phyloP scores from a whole-genome alignment of 208 protist species.

The Trypanosoma melophagium region DNA sequence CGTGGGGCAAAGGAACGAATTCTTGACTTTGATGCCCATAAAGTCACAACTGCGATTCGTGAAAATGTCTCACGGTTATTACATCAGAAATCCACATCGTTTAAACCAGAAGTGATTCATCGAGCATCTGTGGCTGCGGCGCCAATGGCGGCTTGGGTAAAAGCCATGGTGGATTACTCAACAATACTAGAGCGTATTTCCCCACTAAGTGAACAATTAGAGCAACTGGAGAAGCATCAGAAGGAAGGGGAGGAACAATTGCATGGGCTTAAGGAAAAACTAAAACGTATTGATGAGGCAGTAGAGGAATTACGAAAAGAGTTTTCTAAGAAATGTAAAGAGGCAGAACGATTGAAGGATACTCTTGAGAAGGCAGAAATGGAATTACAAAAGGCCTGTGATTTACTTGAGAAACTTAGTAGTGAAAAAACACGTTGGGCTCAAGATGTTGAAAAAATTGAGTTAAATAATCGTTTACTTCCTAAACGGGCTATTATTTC shows the following conservation, averaged over 20 bases:
- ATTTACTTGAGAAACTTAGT: conserved; percentile 94
- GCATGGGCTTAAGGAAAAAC: conserved; percentile 69
- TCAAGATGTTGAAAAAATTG: conserved; percentile 68
- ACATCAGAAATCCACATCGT: conserved; percentile 86
- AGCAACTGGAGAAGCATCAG: conserved; percentile 79
- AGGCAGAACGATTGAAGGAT: conserved; percentile 89
- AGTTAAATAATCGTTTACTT: conserved; percentile 62
- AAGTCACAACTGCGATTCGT: conserved; percentile 81
- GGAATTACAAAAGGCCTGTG: conserved; percentile 88
- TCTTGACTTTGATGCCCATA: conserved; percentile 95
- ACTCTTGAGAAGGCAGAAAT: conserved; percentile 88
- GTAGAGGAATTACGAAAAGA: conserved; percentile 81
- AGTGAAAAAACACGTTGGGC: conserved; percentile 95
- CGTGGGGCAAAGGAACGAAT: conserved; percentile 94
- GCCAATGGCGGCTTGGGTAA: conserved; percentile 97
- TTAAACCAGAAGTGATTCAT: conserved; percentile 91
- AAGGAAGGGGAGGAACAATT: conserved; percentile 78
- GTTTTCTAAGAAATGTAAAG: conserved; percentile 91
- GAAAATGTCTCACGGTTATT: conserved; percentile 86
- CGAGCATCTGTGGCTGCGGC: conserved; percentile 92
- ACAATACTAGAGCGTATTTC: conserved; percentile 91
- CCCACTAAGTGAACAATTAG: conserved; percentile 84
- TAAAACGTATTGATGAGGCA: conserved; percentile 87
- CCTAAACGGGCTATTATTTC: conserved; percentile 86
- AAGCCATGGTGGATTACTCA: conserved; percentile 95